These are phyloP conservation scores for Aegilops longissima DNA, from an alignment of 176 grass and related monocot genomes.

Conservation along the genomic window DNA sequence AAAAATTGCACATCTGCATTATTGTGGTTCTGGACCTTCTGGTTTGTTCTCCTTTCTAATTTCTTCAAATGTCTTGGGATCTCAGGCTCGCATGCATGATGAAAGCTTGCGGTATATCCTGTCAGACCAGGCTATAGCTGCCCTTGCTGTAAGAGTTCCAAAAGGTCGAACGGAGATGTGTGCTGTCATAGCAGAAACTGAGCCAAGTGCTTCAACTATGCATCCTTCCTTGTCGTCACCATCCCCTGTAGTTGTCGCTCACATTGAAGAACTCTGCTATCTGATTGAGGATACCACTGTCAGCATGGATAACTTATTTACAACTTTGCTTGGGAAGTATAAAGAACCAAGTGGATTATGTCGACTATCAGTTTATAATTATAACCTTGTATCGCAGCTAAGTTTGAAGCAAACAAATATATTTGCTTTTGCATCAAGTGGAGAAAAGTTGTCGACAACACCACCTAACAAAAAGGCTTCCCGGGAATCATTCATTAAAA, in stretches of 20 bases:
- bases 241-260: slow-evolving; percentile 64
- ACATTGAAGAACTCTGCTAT: slow-evolving; percentile 62
- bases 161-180: slow-evolving; percentile 62
- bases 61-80: slow-evolving; percentile 20
- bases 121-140: slow-evolving; percentile 83
- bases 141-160: slow-evolving; percentile 64
- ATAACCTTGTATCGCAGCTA: slow-evolving; percentile 64
- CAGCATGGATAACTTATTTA: slow-evolving; percentile 61
- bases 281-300: slow-evolving; percentile 47
- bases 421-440: slow-evolving; percentile 57
- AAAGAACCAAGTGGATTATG: slow-evolving; percentile 59
- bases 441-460: slow-evolving; percentile 43
- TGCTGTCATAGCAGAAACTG: slow-evolving; percentile 65
- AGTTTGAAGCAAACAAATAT: slow-evolving; percentile 60
- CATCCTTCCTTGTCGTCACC: slow-evolving; percentile 43
- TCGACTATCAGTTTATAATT: slow-evolving; percentile 78
- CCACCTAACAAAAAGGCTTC: slow-evolving; percentile 63
- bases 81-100: slow-evolving; percentile 92
- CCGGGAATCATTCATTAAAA: slow-evolving; percentile 82
- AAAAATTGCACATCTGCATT: neutral
- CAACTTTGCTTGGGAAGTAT: slow-evolving; percentile 62
- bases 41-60: slow-evolving; percentile 19
- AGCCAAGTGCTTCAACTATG: slow-evolving; percentile 37
- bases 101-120: slow-evolving; percentile 88
- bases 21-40: slow-evolving; percentile 7